Evolutionary conservation across 192 early-diverging fungal species (phyloP).

Genomic region (Podila verticillata): DNA sequence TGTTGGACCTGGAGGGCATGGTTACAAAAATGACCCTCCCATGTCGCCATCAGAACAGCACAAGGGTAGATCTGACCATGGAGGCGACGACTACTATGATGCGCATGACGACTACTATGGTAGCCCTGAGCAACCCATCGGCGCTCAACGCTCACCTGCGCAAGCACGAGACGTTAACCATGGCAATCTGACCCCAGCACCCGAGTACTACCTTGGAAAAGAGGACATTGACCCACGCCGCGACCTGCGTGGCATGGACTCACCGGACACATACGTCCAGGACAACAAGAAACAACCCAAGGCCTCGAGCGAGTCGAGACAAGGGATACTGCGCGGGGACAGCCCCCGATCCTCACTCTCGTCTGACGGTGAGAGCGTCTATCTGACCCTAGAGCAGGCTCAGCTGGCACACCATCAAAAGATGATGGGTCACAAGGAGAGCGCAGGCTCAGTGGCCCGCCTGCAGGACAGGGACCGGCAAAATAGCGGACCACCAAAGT

Average conservation of each 20-base stretch:
- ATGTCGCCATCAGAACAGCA: neutral
- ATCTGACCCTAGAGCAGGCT: slow-evolving; percentile 37
- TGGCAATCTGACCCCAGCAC: slow-evolving; percentile 25
- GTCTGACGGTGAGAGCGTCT: slow-evolving; percentile 11
- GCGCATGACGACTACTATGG: slow-evolving; percentile 17
- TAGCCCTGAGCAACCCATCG: slow-evolving; percentile 5
- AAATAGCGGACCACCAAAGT: neutral
- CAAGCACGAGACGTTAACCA: neutral
- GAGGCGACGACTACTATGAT: slow-evolving; percentile 28
- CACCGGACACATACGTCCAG: slow-evolving; percentile 9
- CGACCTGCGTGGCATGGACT: slow-evolving; percentile 26
- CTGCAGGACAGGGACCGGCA: neutral
- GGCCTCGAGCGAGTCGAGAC: neutral
- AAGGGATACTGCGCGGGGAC: slow-evolving; percentile 16
- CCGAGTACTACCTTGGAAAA: slow-evolving; percentile 35
- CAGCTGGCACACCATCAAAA: slow-evolving; percentile 35
- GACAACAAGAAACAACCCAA: slow-evolving; percentile 11
- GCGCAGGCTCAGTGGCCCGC: slow-evolving; percentile 17
- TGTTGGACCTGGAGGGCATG: too few relatives aligned
- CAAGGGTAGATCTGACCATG: neutral
- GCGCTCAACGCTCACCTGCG: slow-evolving; percentile 6
- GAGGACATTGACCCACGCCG: slow-evolving; percentile 35
- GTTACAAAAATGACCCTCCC: too few relatives aligned
- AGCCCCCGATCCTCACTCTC: slow-evolving; percentile 23
- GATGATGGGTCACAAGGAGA: slow-evolving; percentile 41